phyloP scores from a whole-genome alignment of 2,329 filamentous ascomycete genomes.

The Penicillium sp. region DNA sequence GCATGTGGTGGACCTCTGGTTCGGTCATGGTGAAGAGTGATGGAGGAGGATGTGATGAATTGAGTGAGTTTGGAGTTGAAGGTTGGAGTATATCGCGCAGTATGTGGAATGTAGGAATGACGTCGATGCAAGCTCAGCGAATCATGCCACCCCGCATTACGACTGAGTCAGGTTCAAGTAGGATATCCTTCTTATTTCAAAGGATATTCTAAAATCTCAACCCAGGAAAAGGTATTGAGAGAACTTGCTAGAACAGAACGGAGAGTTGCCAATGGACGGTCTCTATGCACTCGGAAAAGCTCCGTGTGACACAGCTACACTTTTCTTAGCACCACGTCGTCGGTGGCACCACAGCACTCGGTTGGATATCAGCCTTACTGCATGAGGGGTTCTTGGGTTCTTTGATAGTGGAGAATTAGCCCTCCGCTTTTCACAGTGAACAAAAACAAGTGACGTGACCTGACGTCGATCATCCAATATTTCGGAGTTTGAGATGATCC shows the following conservation, averaged over 20 bases:
- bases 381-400: neutral
- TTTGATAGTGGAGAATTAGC: conserved; percentile 8
- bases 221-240: neutral
- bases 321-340: neutral
- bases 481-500: conserved; percentile 15
- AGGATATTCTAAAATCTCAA: neutral
- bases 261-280: conserved; percentile 8
- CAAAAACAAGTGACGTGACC: conserved; percentile 7
- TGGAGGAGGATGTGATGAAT: neutral
- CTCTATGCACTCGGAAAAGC: conserved; percentile 4
- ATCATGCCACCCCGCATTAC: conserved; percentile 21
- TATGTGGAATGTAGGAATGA: conserved; percentile 28
- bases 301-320: neutral
- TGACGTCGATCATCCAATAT: conserved; percentile 26
- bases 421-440: conserved; percentile 2
- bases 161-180: neutral
- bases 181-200: neutral
- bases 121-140: conserved; percentile 25
- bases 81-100: conserved; percentile 2
- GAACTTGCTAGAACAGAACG: neutral
- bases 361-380: neutral
- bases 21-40: conserved; percentile 28
- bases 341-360: neutral
- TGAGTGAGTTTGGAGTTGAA: neutral
- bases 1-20: conserved; percentile 24